Conservation (phyloP, 176 grass and related monocot species). For the Musa itinerans region DNA sequence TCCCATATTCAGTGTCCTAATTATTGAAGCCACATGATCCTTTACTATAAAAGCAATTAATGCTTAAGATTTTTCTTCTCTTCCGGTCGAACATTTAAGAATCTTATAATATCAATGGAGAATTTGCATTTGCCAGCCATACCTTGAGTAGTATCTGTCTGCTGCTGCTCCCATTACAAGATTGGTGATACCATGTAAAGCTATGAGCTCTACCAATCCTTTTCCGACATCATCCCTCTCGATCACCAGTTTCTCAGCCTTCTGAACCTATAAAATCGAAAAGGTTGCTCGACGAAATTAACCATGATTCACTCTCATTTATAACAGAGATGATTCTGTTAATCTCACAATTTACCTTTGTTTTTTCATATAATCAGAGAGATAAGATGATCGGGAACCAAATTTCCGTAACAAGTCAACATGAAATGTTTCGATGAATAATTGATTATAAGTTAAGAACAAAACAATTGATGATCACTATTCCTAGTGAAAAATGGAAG, state of each 20-base stretch:
- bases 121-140: background rate
- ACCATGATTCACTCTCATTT: too few species aligned
- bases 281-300: background rate
- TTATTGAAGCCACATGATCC: background rate
- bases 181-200: constrained; percentile 36
- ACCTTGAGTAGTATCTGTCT: constrained; percentile 30
- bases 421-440: too few species aligned
- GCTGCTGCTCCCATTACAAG: constrained; percentile 68
- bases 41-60: too few species aligned
- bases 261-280: constrained; percentile 26
- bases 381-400: too few species aligned
- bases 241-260: constrained; percentile 37
- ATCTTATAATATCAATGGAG: background rate
- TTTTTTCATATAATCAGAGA: too few species aligned
- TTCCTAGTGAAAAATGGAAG: background rate
- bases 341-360: too few species aligned
- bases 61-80: background rate
- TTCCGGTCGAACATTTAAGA: background rate
- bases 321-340: too few species aligned
- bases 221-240: constrained; percentile 50
- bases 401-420: too few species aligned
- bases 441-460: too few species aligned
- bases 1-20: background rate
- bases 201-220: constrained; percentile 54
- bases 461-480: too few species aligned